Base-by-base conservation (phyloP, 164 flowering plant species). In the Aristolochia fimbriata region DNA sequence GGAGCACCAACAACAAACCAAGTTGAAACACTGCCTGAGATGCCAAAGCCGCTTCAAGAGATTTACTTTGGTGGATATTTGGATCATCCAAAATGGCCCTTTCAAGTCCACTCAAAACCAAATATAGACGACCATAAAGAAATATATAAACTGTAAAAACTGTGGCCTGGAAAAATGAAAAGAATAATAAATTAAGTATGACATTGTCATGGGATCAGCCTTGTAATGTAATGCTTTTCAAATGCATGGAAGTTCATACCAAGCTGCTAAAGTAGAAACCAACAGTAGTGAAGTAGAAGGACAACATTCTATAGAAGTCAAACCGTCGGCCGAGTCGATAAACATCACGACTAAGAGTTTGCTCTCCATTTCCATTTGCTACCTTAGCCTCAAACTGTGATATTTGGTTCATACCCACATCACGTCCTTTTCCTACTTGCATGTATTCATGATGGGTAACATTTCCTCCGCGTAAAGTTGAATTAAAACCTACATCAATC, bases 281-380 rank as follows among this genome's bases (percentile, higher is more conserved):
- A 64, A 93, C 90, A 47, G 98, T 86, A 16, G 97, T 93, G 65
- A 93, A 87, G 67, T 93, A 93, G 73, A 84, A 93, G 57, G 98
- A 93, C 47, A 93, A 65, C 98, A 93, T 93, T 68, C 98, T 77
- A 62, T 71, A 93, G 80, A 93, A 90, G 73, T 93, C 98, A 80
- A 93, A 93, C 17, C 91, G 83, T n/a, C 86, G 94, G 31, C 98
- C 98, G 58, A 93, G 90, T 47, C 98, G 80, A 74, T 83, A 87
- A 71, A 93, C 92, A 67, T 93, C 98, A 65, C 98, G 91, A 50
- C 98, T 86, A 19, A 93, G 85, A 52, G 97, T 93, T 73, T 93
- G 98, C 70, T 93, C 98, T 67, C 94, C 98, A 78, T 93, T 93
- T 69, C 98, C 98, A 78, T 87, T 90, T 61, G 98, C 87, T 64